Percentiles rank a stretch among this genome's conserved stretches.
phyloP scores from a whole-genome alignment of 257 asterid species.

The Solanum paucissectum region DNA sequence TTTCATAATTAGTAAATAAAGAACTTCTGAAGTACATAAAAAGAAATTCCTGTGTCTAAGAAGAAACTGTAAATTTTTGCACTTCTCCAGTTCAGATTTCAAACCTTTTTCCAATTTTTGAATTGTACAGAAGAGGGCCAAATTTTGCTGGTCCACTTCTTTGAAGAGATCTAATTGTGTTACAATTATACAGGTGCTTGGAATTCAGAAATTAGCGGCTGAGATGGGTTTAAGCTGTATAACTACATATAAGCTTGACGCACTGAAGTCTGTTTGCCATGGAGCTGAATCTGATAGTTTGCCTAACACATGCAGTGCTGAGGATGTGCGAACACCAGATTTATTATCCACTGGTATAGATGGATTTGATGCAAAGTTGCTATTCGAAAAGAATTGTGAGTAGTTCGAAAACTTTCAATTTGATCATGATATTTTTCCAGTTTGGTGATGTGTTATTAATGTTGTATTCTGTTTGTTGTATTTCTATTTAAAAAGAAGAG shows the following conservation, averaged over 20 bases:
- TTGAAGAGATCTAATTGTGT: neutral
- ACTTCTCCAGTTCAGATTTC: neutral
- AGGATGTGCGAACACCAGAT: slow-evolving; percentile 16
- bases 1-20: neutral
- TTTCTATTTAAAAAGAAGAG: neutral
- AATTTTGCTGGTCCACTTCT: neutral
- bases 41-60: neutral
- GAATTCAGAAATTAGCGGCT: slow-evolving; percentile 71
- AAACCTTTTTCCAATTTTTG: neutral
- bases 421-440: neutral
- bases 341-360: slow-evolving; percentile 11
- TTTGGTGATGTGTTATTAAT: neutral
- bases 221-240: slow-evolving; percentile 79
- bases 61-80: neutral
- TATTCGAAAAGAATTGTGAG: slow-evolving; percentile 2
- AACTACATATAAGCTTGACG: slow-evolving; percentile 76
- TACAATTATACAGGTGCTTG: slow-evolving; percentile 54
- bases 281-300: slow-evolving; percentile 24
- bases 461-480: neutral
- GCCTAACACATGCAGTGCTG: slow-evolving; percentile 18
- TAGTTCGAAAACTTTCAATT: neutral
- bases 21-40: neutral
- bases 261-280: slow-evolving; percentile 54
- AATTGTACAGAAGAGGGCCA: neutral
- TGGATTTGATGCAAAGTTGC: slow-evolving; percentile 25